These are phyloP conservation scores for Iberis amara DNA, from an alignment of 441 rosid genomes.

Conservation along the genomic window DNA sequence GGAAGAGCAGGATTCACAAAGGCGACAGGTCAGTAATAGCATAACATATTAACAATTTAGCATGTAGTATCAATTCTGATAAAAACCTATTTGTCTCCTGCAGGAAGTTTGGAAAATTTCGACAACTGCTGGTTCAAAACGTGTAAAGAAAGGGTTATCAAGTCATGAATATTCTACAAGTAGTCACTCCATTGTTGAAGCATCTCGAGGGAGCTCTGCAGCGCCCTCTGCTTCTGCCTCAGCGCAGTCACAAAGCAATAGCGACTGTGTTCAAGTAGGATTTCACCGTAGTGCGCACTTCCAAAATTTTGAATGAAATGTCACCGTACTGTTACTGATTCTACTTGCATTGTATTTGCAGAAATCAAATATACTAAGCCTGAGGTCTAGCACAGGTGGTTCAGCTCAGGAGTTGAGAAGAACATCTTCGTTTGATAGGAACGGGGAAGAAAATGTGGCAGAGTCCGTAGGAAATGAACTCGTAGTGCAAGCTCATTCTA, in stretches of 20 bases:
- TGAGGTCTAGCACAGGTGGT: slow-evolving; percentile 37
- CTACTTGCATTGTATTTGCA: slow-evolving; percentile 27
- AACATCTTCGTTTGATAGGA: slow-evolving; percentile 81
- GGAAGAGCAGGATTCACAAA: slow-evolving; percentile 86
- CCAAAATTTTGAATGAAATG: neutral
- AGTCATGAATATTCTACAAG: slow-evolving; percentile 53
- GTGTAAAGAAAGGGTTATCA: slow-evolving; percentile 72
- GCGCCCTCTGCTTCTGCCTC: slow-evolving; percentile 30
- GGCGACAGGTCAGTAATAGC: slow-evolving; percentile 62
- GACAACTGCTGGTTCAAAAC: slow-evolving; percentile 81
- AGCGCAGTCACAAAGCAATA: slow-evolving; percentile 35
- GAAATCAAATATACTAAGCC: slow-evolving; percentile 39
- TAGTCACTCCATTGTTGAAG: slow-evolving; percentile 45
- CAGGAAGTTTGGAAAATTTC: slow-evolving; percentile 99
- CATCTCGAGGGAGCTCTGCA: slow-evolving; percentile 44
- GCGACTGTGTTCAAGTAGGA: slow-evolving; percentile 44
- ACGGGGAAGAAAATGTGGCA: slow-evolving; percentile 86
- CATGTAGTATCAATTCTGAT: neutral
- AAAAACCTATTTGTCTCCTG: slow-evolving; percentile 20
- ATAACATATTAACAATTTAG: slow-evolving; percentile 8
- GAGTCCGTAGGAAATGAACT: slow-evolving; percentile 80
- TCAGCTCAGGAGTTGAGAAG: slow-evolving; percentile 58
- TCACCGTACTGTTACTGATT: slow-evolving; percentile 1
- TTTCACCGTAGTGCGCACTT: slow-evolving; percentile 23
- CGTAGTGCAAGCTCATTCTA: slow-evolving; percentile 59